Base-by-base conservation (phyloP, 176 grass and related monocot genomes). In the Paspalum vaginatum region DNA sequence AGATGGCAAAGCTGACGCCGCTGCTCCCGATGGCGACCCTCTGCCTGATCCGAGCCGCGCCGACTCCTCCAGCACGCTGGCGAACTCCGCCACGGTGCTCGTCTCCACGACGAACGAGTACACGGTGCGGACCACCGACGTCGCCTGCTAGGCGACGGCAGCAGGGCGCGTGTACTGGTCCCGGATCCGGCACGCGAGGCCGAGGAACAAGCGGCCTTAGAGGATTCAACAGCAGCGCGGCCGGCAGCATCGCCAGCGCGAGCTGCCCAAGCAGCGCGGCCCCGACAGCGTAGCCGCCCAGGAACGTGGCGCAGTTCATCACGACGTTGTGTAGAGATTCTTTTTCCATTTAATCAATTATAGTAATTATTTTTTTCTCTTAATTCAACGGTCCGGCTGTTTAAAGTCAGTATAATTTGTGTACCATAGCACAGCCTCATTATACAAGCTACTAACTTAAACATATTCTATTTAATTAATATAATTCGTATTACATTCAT, bases 1-100 rank as follows among this genome's bases (percentile, higher is more conserved):
- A 97, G 61, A 97, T 92, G 47, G 91, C 79, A 64, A 97, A 94
- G 74, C 87, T 94, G 68, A 97, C 87, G 65, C 95, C 87, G 39
- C 92, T 92, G 81, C 95, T 97, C 39, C 95, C 95, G 37, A 97
- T 13, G 53, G 95, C 91, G 38, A 97, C 17, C 0, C 94, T 91
- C 82, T 94, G 91, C 73, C 81, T 83, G 61, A 97, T 53, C 95
- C 95, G 15, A 97, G 91, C 67, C 81, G 61, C 14, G 77, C 74
- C n/a, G 91, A 94, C 80, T 90, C 88, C 51, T 97, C 85, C 1
- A 97, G 89, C 61, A 91, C 80, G 11, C 77, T 56, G 7, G 95
- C 88, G 80, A 92, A 97, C 15, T 69, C 79, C 26, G 79, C 80
- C 91, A 92, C 83, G 74, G 89, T 94, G 45, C 40, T 61, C 6